Evolutionary conservation across 2,329 filamentous ascomycete species (phyloP), one percentile per base, ranked within the genome.

Genomic region (Ophiocordyceps robertsii): DNA sequence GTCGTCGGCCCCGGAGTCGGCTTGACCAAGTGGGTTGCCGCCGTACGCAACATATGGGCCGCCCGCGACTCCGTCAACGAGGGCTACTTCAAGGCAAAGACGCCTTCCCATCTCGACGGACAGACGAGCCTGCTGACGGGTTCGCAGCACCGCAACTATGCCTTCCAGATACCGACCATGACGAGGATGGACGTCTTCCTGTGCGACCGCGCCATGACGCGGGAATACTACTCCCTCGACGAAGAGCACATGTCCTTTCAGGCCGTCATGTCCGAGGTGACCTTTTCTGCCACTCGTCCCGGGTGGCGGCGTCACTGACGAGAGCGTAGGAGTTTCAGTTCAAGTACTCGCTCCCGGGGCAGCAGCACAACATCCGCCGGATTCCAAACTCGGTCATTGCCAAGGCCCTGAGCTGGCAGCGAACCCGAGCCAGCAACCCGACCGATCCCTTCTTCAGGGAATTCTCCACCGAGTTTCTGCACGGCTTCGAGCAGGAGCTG

Each of bases 141-240:
- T n/a, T n/a, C n/a, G n/a, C n/a, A 48, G 46, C 31, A 48, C 32
- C 38, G 44, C 10, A 30, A 45, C 19, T 36, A 17, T 21, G 44
- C 39, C 2, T 46, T 48, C 38, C 46, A 48, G 31, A 46, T 48
- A 32, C 46, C 46, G 2, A 48, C 46, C 29, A 43, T 48, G 46
- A 48, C 41, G 27, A 39, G 44, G 3, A 48, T 48, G 46, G 46
- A 48, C 30, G 39, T 46, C 16, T 48, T 48, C 16, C 44, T 48
- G 19, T 48, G 46, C 40, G 41, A 46, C 35, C 31, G 44, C 3
- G 31, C 43, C 29, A 45, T 48, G 46, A 46, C 46, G 9, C 39
- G 43, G 16, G 44, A 48, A 16, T 48, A 48, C 16, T 43, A 44
- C 19, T 40, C 41, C 13, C 38, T 45, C 17, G 44, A 46, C 27